These are phyloP conservation scores for Suillus weaverae DNA, from an alignment of 768 basidiomycete genomes.

Conservation along the genomic window DNA sequence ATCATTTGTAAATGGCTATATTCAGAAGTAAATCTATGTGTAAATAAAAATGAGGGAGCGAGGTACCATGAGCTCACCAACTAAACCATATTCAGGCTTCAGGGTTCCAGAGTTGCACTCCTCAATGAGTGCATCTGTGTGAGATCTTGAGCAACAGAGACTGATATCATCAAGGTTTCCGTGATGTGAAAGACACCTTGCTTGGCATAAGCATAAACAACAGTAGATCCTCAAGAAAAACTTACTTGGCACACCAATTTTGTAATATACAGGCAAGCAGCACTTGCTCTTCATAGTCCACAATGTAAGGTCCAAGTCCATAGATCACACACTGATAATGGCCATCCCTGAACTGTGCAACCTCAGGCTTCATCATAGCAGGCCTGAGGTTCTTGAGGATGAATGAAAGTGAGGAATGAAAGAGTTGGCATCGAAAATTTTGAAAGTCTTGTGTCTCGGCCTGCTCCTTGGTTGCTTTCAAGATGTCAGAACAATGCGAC, in stretches of 20 bases:
- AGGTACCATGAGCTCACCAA: constrained; percentile 17
- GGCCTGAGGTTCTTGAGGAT: constrained; percentile 27
- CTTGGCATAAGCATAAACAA: constrained; percentile 10
- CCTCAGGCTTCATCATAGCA: too few relatives aligned
- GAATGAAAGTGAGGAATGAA: constrained; percentile 28
- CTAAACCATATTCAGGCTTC: constrained; percentile 37
- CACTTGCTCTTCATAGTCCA: constrained; percentile 41
- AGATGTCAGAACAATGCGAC: not conserved
- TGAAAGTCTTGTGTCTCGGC: constrained; percentile 19
- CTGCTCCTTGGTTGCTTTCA: constrained; percentile 14
- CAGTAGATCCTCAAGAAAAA: constrained; percentile 1
- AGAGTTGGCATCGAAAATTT: constrained; percentile 32
- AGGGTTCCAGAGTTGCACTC: constrained; percentile 26
- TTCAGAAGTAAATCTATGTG: not conserved
- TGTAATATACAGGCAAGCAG: constrained; percentile 35
- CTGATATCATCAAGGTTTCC: constrained; percentile 28
- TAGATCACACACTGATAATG: constrained; percentile 32
- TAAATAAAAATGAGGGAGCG: not conserved
- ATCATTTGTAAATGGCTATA: constrained; percentile 11
- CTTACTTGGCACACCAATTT: constrained; percentile 38
- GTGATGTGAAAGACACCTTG: constrained; percentile 26
- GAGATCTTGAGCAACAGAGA: constrained; percentile 20
- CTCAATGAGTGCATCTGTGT: constrained; percentile 25
- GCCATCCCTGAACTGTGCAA: too few relatives aligned
- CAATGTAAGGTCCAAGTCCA: constrained; percentile 39